phyloP scores from a whole-genome alignment of 306 rosid genomes.

The Cicer bijugum region DNA sequence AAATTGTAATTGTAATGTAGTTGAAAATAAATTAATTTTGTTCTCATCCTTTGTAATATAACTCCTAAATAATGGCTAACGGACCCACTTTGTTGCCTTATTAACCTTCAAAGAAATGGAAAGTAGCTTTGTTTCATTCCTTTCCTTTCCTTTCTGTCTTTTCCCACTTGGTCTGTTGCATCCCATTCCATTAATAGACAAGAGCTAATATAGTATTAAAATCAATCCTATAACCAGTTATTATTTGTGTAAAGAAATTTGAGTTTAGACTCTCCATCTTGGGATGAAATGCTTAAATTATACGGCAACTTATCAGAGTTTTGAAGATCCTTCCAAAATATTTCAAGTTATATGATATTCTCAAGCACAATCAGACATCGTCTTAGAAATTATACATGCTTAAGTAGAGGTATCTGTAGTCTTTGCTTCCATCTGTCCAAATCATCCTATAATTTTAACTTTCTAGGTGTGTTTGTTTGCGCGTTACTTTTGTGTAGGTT shows the following conservation, averaged over 20 bases:
- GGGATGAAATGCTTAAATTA: slow-evolving; percentile 18
- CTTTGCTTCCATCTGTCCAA: slow-evolving; percentile 14
- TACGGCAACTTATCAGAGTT: background rate
- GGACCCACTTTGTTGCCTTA: background rate
- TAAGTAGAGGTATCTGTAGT: slow-evolving; percentile 1
- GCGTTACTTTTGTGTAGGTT: slow-evolving; percentile 27
- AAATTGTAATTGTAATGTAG: background rate
- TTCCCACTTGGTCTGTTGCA: background rate
- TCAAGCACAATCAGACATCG: background rate
- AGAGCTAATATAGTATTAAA: background rate
- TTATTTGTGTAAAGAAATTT: background rate
- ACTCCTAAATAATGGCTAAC: background rate
- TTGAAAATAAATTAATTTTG: background rate
- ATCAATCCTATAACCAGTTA: background rate
- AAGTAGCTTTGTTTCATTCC: background rate
- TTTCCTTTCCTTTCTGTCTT: background rate
- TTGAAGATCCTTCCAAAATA: slow-evolving; percentile 16
- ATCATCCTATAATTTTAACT: slow-evolving; percentile 3
- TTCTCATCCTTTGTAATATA: background rate
- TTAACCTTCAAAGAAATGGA: slow-evolving; percentile 7
- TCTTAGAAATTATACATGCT: background rate
- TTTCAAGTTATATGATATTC: slow-evolving; percentile 16
- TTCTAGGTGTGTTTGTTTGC: slow-evolving; percentile 6
- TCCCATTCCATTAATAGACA: slow-evolving; percentile 9
- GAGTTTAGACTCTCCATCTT: slow-evolving; percentile 11